Base-by-base conservation (phyloP, 2,329 filamentous ascomycete species). In the Cladophialophora exuberans region DNA sequence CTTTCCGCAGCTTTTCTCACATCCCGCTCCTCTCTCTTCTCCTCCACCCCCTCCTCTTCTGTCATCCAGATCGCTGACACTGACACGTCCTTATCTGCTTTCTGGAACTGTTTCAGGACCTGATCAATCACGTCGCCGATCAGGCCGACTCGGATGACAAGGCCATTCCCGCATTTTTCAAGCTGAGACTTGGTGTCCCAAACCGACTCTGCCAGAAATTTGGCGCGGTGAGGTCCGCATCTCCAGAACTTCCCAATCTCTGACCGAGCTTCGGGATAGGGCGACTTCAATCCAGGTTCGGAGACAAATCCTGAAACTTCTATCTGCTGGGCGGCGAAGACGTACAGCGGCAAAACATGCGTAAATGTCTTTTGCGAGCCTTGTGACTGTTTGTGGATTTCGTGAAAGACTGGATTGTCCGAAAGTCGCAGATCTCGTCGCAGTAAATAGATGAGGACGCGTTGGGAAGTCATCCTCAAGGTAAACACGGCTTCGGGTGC, bases 241-340 rank as follows among this genome's bases (percentile, higher is more conserved):
- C 88, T 78, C 85, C 86, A 90, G 66, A 89, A 88, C 1, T 78
- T 75, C 10, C 80, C 86, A 3, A 87, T 72, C n/a, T 76, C 69
- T 63, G 86, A 89, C 54, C 81, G 78, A 3, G 88, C 87, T 64
- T 85, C 82, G 0, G 84, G 84, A 59, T 88, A 91, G 0, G 89
- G 89, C 5, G 80, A 87, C 33, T 52, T 36, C 31, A 60, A 46
- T 48, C 62, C 51, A 44, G 72, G 64, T 9, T 76, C 73, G 41
- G 79, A 68, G n/a, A 92, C 72, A 64, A 93, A 89, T 1, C 89
- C 89, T 0, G 86, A 88, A 1, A 89, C 76, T 66, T 93, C 88
- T 18, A 92, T 74, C 63, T 93, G 88, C 47, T 88, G 78, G 2
- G 87, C 81, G 0, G 83, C 77, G 47, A 91, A 84, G 17, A 90